Evolutionary conservation across 352 stramenopile species (phyloP), one percentile per base, ranked within the genome.

Genomic region (Phytophthora chlamydospora): DNA sequence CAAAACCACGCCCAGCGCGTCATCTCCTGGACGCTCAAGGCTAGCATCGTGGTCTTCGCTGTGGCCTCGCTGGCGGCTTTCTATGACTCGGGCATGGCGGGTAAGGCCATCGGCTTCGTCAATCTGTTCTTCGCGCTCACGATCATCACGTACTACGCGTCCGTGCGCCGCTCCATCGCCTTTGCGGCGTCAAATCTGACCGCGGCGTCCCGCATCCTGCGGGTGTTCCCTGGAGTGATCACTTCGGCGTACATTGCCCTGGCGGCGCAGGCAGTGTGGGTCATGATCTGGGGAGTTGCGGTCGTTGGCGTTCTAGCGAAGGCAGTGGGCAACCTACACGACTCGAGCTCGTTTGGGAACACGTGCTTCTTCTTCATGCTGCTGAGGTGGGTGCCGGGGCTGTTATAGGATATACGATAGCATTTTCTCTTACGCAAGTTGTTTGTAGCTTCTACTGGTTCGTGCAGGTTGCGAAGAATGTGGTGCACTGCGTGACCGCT

Each of bases 351-450:
- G 5, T 85, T 83, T 50, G 74, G 81, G n/a, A 92, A 95, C 52
- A 66, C 78, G 12, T 80, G 71, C 45, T 89, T 93, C 44, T 95
- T 96, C 67, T 90, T 94, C 55, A 88, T 96, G 68, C 67, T 96
- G 16, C 66, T 96, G 10, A 96, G 87, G 87, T 94, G 66, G 5
- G 40, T 32, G 42, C 16, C 5, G 17, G n/a, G n/a, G 29, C 0
- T 49, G 6, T 35, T 40, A 50, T 12, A 14, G 13, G 12, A 45
- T 38, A 38, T 34, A 29, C 53, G 17, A 21, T 2, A 52, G 4
- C 19, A 1, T 57, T 29, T 46, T 10, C 14, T 48, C 21, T 10
- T 38, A 19, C 27, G 27, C 27, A 10, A 6, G 6, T 16, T 32
- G 33, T 32, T 12, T 50, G 13, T 46, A 95, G 87, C 59, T 79